Evolutionary conservation across 2,329 filamentous ascomycete genomes (phyloP), one percentile per base, ranked within the genome.

Genomic region (Cadophora luteo-olivacea): DNA sequence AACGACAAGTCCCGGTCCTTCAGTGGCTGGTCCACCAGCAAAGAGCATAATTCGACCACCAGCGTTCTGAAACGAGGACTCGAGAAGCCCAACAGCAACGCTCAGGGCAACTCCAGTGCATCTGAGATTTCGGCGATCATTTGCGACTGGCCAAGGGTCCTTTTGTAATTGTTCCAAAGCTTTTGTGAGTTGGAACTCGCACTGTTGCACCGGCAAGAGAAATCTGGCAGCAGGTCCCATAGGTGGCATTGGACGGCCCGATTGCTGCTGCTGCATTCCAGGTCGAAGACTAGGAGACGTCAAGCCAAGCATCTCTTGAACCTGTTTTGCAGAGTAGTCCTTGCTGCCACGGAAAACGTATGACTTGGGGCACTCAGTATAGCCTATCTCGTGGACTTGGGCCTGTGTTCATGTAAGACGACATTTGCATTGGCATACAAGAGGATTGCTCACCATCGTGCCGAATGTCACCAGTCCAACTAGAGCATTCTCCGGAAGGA

Each of bases 271-370:
- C 78, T 86, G 83, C 51, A 80, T 81, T 65, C 89, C 89, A 29
- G 94, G 93, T 72, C 96, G 89, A 72, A 93, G 80, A 45, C 89
- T 89, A 29, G 92, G 85, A 24, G 91, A 87, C 60, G 90, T 85
- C 65, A 97, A 85, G 33, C 94, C 96, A 62, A 99, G 90, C 96
- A 99, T 99, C 78, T 99, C 96, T 81, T 98, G 95, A n/a, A 99
- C 94, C 79, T 98, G 94, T 83, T 98, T 98, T 65, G 94, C 92
- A n/a, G 90, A 87, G 80, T 99, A 99, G 77, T 99, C 96, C 84
- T 98, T 99, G 85, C 90, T 97, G 49, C 96, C 96, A 67, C 95
- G 89, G 86, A 99, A 99, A 52, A 99, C 96, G 77, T 97, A 99
- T 6, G 95, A 97, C 82, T 98, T 99, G 73, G 96, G 93, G 81